phyloP scores from a whole-genome alignment of 371 early-diverging fungal species.

The Zopfochytrium polystomum region DNA sequence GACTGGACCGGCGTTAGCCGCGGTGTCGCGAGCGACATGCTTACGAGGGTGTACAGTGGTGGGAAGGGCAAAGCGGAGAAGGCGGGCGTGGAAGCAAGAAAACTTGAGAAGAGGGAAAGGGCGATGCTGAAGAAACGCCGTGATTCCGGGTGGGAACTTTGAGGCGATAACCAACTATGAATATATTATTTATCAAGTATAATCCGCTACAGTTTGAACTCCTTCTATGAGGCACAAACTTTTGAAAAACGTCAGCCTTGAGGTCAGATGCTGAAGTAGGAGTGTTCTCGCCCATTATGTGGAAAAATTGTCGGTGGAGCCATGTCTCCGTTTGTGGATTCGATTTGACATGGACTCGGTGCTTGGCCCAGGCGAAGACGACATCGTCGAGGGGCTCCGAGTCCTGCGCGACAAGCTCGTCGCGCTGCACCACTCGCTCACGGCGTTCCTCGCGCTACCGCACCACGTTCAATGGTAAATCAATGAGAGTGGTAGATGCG shows the following conservation, averaged over 20 bases:
- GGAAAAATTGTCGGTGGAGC: no score
- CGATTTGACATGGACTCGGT: no score
- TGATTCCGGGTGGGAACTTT: no score
- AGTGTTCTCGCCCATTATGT: no score
- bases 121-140: slow-evolving; percentile 7
- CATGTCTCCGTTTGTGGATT: no score
- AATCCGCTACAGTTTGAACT: no score
- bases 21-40: slow-evolving; percentile 25
- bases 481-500: not conserved
- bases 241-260: no score
- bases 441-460: slow-evolving; percentile 2
- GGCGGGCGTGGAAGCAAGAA: not conserved
- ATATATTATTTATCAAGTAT: no score
- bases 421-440: slow-evolving; percentile 1
- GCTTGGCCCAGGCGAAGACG: not conserved
- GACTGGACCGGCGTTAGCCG: not conserved
- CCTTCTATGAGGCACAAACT: no score
- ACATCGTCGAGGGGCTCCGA: not conserved
- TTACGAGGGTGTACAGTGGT: slow-evolving; percentile 17
- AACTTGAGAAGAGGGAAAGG: slow-evolving; percentile 2
- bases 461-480: not conserved
- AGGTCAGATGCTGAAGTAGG: no score
- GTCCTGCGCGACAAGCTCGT: slow-evolving; percentile 4
- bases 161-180: no score
- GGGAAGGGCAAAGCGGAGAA: slow-evolving; percentile 10